phyloP scores from a whole-genome alignment of 805 yeast genomes.

The Sugiyamaella valdiviana region DNA sequence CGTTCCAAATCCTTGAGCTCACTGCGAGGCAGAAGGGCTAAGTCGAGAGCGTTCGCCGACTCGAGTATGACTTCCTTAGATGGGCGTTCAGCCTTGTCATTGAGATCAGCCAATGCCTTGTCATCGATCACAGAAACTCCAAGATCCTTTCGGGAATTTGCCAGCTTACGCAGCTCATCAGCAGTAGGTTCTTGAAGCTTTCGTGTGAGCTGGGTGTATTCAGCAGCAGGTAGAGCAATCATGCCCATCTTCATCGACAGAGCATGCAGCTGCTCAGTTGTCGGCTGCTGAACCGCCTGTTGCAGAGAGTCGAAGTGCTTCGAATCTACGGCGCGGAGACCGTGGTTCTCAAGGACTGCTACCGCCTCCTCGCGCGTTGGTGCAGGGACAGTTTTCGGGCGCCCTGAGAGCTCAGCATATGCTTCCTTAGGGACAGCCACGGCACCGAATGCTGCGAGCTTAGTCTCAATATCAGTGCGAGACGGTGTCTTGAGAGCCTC shows the following conservation, averaged over 20 bases:
- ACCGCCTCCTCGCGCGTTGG: constrained; percentile 25
- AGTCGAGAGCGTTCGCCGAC: constrained; percentile 15
- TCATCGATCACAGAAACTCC: constrained; percentile 16
- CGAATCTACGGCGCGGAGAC: constrained; percentile 15
- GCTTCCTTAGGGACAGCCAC: constrained; percentile 15
- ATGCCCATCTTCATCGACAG: constrained; percentile 33
- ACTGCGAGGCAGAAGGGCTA: constrained; percentile 15
- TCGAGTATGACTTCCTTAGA: constrained; percentile 9
- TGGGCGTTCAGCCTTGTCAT: constrained; percentile 3
- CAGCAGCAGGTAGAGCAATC: constrained; percentile 13
- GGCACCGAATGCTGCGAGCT: constrained; percentile 21
- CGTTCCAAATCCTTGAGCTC: constrained; percentile 15
- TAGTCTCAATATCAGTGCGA: constrained; percentile 12
- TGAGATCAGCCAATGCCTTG: constrained; percentile 3
- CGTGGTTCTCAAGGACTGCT: constrained; percentile 20
- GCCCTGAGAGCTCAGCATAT: constrained; percentile 12
- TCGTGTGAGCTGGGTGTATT: constrained; percentile 13
- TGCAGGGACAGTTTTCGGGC: constrained; percentile 15
- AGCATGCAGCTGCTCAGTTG: constrained; percentile 5
- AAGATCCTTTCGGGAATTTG: constrained; percentile 6
- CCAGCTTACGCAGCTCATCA: constrained; percentile 18
- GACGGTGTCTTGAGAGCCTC: constrained; percentile 15
- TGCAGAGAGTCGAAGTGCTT: constrained; percentile 21
- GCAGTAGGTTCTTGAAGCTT: constrained; percentile 23
- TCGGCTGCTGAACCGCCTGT: constrained; percentile 13